phyloP scores from a whole-genome alignment of 148 eudicot genomes.

The Vaccinium macrocarpon region DNA sequence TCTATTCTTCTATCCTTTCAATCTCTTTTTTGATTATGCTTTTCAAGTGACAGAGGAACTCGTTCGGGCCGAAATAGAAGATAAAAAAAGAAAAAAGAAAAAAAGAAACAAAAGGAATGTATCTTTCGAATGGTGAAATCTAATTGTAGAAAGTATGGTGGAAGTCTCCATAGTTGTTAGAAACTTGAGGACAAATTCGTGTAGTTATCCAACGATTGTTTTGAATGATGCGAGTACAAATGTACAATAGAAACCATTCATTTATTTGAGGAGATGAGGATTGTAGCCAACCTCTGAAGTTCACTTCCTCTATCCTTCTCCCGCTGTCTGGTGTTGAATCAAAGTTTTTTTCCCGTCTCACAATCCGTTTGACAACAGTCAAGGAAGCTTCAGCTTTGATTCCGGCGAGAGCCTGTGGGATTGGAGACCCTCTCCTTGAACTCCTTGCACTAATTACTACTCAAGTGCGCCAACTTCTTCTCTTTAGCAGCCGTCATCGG shows the following conservation, averaged over 20 bases:
- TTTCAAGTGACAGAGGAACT: too few relatives aligned
- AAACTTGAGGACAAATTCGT: background rate
- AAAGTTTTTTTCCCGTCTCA: background rate
- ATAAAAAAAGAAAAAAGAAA: too few relatives aligned
- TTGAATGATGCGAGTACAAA: background rate
- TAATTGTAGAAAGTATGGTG: background rate
- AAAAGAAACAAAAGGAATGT: too few relatives aligned
- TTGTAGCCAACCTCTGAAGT: background rate
- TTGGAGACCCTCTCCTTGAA: background rate
- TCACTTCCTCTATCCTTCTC: background rate
- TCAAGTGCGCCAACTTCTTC: background rate
- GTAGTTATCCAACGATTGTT: background rate
- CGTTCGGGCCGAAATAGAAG: too few relatives aligned
- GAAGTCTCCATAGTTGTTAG: background rate
- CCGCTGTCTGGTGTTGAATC: background rate
- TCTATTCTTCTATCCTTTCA: too few relatives aligned
- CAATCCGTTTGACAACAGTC: background rate
- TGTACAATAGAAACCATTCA: too few relatives aligned
- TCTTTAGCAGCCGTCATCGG: background rate
- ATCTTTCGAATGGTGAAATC: too few relatives aligned
- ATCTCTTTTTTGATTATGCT: too few relatives aligned
- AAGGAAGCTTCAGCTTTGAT: background rate
- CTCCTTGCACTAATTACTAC: background rate
- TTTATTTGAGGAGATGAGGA: background rate
- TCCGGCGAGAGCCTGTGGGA: background rate